Percentiles rank a stretch among this genome's conserved stretches.
These are phyloP conservation scores for Astragalus glycyphyllos DNA, from an alignment of 306 rosid genomes.

Conservation along the genomic window DNA sequence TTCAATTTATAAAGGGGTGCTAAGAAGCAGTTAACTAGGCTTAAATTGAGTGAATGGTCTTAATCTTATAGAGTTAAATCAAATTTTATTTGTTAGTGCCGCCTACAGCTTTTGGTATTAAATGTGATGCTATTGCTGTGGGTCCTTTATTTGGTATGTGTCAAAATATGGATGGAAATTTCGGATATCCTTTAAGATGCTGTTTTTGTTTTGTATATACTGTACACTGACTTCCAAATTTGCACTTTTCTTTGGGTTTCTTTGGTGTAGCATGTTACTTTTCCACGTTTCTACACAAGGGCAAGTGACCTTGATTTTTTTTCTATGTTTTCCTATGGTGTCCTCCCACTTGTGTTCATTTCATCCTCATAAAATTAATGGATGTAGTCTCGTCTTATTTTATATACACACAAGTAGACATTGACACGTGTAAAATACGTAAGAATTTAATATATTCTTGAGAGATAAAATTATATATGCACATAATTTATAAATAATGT, in stretches of 20 bases:
- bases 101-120: conserved; percentile 58
- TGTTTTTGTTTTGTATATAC: conserved; percentile 49
- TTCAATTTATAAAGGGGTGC: conserved; percentile 49
- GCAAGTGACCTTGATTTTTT: too few species aligned
- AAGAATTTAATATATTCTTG: too few species aligned
- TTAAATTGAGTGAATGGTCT: conserved; percentile 44
- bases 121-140: conserved; percentile 30
- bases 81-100: conserved; percentile 62
- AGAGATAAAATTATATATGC: too few species aligned
- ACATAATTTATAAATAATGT: too few species aligned
- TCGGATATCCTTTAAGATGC: conserved; percentile 49
- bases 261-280: background rate
- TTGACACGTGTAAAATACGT: too few species aligned
- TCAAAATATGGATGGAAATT: conserved; percentile 49
- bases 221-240: conserved; percentile 44
- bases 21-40: conserved; percentile 38
- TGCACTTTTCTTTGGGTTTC: conserved; percentile 50
- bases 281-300: conserved; percentile 18
- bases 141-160: conserved; percentile 50
- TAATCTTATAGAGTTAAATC: conserved; percentile 42
- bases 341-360: conserved; percentile 9
- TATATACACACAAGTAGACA: too few species aligned
- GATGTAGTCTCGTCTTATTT: background rate
- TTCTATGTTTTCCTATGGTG: background rate
- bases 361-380: background rate